These are phyloP conservation scores for Strigomonas culicis DNA, from an alignment of 208 protist species.

Conservation along the genomic window DNA sequence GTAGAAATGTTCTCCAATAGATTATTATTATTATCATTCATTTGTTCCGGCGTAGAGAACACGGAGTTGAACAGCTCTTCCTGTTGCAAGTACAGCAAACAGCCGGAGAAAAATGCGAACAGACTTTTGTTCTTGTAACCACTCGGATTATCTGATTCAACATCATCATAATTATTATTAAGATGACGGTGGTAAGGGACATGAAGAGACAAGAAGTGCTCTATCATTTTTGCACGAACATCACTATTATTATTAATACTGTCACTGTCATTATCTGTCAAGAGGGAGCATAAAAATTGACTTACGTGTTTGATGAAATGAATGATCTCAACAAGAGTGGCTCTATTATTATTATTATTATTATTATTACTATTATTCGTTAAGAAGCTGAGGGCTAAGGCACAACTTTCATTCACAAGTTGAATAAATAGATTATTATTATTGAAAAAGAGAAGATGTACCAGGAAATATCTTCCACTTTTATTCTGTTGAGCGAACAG, in stretches of 20 bases:
- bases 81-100: background rate
- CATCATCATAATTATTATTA: background rate
- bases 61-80: background rate
- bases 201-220: background rate
- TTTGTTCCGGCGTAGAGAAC: background rate
- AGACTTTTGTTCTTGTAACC: background rate
- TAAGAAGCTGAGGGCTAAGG: background rate
- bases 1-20: too few species aligned
- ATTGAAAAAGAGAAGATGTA: background rate
- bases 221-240: too few species aligned
- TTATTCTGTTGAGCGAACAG: background rate
- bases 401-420: background rate
- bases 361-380: background rate
- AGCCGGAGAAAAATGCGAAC: background rate
- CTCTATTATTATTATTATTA: background rate
- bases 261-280: background rate
- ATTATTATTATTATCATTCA: background rate
- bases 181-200: background rate
- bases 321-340: background rate
- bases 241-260: background rate
- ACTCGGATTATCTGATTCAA: background rate
- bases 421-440: background rate
- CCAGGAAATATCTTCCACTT: background rate
- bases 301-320: background rate
- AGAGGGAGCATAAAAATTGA: background rate